Evolutionary conservation across 352 stramenopile genomes (phyloP).

Genomic region (Phytophthora palmivora): DNA sequence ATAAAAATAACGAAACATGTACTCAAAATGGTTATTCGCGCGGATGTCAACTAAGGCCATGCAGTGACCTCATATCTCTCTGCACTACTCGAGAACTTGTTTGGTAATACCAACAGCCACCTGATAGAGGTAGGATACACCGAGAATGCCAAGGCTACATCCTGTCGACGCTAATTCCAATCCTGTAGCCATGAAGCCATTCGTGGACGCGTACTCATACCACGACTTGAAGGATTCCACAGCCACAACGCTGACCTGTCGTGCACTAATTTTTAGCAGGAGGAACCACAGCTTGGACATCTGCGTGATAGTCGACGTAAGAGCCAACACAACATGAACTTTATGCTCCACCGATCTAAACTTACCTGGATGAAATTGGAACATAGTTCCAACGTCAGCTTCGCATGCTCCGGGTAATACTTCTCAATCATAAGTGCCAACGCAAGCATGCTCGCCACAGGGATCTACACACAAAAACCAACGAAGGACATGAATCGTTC

Average conservation of each 20-base stretch:
- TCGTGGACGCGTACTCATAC: conserved; percentile 69
- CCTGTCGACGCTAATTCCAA: conserved; percentile 72
- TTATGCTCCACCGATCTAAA: neutral
- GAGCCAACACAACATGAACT: neutral
- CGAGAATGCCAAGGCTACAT: conserved; percentile 70
- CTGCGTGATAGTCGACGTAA: conserved; percentile 31
- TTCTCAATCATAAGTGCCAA: conserved; percentile 79
- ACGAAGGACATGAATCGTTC: neutral
- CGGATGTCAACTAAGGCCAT: conserved; percentile 2
- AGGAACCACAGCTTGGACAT: conserved; percentile 86
- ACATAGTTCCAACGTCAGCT: conserved; percentile 68
- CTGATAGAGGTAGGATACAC: conserved; percentile 66
- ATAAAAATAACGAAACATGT: conserved; percentile 42
- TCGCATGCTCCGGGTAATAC: conserved; percentile 80
- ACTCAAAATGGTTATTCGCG: conserved; percentile 10
- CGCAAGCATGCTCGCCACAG: conserved; percentile 72
- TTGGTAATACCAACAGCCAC: conserved; percentile 49
- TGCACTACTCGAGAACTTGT: conserved; percentile 30
- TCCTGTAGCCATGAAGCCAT: conserved; percentile 75
- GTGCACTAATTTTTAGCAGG: conserved; percentile 77
- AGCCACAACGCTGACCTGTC: conserved; percentile 70
- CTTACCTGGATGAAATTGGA: conserved; percentile 78
- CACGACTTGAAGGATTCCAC: conserved; percentile 74
- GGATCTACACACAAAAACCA: conserved; percentile 51
- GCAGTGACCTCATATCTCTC: neutral